Conservation (phyloP, 2,329 filamentous ascomycete species). For the Aspergillus melleus region DNA sequence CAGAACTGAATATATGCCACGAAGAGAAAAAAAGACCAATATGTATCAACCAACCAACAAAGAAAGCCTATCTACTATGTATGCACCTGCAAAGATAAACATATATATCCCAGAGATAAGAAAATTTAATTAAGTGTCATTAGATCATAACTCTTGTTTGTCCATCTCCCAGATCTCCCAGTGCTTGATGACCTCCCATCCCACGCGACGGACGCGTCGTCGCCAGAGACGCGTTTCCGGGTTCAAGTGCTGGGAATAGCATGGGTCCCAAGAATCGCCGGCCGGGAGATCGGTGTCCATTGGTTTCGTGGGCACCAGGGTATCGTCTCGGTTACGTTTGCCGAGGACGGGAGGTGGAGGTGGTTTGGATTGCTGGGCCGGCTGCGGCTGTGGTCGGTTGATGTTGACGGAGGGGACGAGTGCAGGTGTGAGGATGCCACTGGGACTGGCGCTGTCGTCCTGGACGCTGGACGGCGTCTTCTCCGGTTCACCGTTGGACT, state of each 20-base stretch:
- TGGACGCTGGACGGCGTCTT: neutral
- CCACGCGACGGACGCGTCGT: slow-evolving; percentile 36
- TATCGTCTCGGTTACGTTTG: slow-evolving; percentile 21
- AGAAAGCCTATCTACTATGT: neutral
- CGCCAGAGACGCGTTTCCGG: slow-evolving; percentile 26
- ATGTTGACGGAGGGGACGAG: neutral
- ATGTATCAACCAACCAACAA: neutral
- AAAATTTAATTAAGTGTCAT: neutral
- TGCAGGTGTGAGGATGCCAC: slow-evolving; percentile 3
- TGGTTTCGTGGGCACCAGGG: neutral
- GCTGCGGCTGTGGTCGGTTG: neutral
- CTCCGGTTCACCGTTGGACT: slow-evolving; percentile 1
- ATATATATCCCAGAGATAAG: neutral
- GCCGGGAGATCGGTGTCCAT: neutral
- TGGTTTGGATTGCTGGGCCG: neutral
- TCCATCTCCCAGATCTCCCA: slow-evolving; percentile 49
- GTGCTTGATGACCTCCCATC: slow-evolving; percentile 42
- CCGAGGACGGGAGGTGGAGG: slow-evolving; percentile 17
- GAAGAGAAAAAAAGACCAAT: neutral
- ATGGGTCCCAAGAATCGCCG: slow-evolving; percentile 3
- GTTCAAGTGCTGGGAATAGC: slow-evolving; percentile 3
- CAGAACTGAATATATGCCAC: neutral
- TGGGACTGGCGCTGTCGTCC: neutral
- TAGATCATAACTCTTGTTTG: slow-evolving; percentile 35
- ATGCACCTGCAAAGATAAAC: neutral